Percentiles rank a stretch among this genome's conserved stretches.
These are phyloP conservation scores for Dictyostelium citrinum DNA, from an alignment of 78 protist genomes.

Conservation along the genomic window DNA sequence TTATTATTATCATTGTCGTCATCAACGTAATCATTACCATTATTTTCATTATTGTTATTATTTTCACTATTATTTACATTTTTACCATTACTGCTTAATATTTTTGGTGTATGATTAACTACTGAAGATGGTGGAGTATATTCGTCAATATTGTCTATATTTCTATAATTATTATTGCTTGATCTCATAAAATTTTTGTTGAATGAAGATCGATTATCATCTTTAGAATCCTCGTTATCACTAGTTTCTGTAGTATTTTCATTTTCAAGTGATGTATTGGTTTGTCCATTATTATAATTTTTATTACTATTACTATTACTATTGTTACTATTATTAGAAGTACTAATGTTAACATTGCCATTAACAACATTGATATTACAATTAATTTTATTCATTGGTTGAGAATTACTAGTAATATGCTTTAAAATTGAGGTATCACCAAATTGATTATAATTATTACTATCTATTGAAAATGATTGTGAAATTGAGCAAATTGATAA, in stretches of 20 bases:
- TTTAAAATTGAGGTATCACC: not conserved
- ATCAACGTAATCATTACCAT: not conserved
- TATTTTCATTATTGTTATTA: too few relatives aligned
- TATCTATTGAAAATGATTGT: not conserved
- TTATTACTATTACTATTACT: not conserved
- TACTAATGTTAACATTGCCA: not conserved
- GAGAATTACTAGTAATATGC: not conserved
- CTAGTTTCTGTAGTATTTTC: not conserved
- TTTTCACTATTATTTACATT: not conserved
- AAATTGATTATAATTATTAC: not conserved
- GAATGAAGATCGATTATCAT: not conserved
- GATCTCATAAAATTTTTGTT: not conserved
- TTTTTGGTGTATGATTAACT: not conserved
- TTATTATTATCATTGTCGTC: not conserved
- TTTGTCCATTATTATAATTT: not conserved
- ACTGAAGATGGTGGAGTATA: not conserved
- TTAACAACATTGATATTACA: not conserved
- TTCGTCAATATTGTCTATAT: not conserved
- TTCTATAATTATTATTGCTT: not conserved
- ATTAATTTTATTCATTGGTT: not conserved
- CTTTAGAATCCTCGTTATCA: not conserved
- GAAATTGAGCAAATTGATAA: slow-evolving; percentile 5
- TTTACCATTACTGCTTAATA: not conserved
- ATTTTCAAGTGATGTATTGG: not conserved
- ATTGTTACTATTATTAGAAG: not conserved